Percentiles rank a stretch among this genome's conserved stretches.
These are phyloP conservation scores for Trifolium subterraneum DNA, from an alignment of 306 rosid genomes.

Conservation along the genomic window DNA sequence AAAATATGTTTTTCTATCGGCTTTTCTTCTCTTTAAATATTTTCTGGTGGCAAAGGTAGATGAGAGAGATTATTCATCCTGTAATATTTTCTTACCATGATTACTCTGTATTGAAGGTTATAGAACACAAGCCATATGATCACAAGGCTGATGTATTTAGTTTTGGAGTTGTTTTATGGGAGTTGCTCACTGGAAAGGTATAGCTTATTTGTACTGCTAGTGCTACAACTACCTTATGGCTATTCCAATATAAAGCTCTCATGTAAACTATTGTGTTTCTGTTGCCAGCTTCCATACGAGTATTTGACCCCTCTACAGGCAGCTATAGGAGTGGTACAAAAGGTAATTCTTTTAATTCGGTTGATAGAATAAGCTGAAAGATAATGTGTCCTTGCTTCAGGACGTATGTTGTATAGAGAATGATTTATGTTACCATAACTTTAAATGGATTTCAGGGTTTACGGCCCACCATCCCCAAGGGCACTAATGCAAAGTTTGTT, in stretches of 20 bases:
- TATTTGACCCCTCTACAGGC: conserved; percentile 95
- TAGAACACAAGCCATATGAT: conserved; percentile 97
- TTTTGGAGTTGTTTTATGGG: conserved; percentile 94
- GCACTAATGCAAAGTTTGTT: conserved; percentile 76
- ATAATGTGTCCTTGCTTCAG: conserved; percentile 24
- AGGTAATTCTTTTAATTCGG: conserved; percentile 55
- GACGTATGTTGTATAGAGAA: neutral
- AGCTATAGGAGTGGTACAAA: conserved; percentile 95
- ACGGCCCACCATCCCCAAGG: conserved; percentile 87
- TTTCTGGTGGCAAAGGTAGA: conserved; percentile 31
- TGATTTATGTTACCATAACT: conserved; percentile 3
- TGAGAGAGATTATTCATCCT: conserved; percentile 42
- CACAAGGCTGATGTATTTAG: conserved; percentile 99
- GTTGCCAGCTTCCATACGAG: conserved; percentile 91
- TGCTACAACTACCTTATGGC: neutral
- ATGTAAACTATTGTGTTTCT: conserved; percentile 14
- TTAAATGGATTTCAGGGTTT: conserved; percentile 60
- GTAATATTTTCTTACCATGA: conserved; percentile 58
- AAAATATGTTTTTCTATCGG: conserved; percentile 4
- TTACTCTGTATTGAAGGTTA: conserved; percentile 88
- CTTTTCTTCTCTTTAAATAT: conserved; percentile 14
- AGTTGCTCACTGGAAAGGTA: conserved; percentile 95
- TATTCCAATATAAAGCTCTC: neutral
- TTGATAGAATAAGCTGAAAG: conserved; percentile 30
- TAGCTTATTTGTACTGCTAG: conserved; percentile 22